Base-by-base conservation (phyloP, 805 yeast genomes). In the Starmerella scarabaei region DNA sequence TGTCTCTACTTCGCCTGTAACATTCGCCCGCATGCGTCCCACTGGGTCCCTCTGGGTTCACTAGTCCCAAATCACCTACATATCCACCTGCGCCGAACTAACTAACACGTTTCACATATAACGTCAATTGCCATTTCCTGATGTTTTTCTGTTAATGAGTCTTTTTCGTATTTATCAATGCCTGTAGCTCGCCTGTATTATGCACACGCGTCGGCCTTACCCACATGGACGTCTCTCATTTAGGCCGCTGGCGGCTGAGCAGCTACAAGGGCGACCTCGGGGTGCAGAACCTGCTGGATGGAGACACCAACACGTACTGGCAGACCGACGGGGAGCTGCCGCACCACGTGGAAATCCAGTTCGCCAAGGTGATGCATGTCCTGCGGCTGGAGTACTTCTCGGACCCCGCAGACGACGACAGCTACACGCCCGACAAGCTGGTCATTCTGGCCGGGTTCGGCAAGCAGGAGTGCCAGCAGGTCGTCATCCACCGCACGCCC, bases 301-400 rank as follows among this genome's bases (percentile, higher is more conserved):
- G 57, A 32, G 85, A 79, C 50, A 80, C 88, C 0, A 66, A 69
- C 21, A 62, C 75, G 1, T 88, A 67, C 57, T 91, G 99, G 99
- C 98, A 91, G 59, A 79, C 93, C 33, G 98, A 91, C 55, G 98
- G 96, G 0, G 67, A 71, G 11, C 83, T 79, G 51, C 98, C 97
- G 0, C 99, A 91, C 60, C 66, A 63, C 21, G 64, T 91, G 5
- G 80, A 80, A 35, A 71, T 84, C 2, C 85, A 75, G 53, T 91
- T 91, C 58, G 68, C 85, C 23, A 85, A 80, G 53, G 68, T 73
- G 36, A 93, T 85, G 3, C 66, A 74, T 17, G 61, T 91, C 3
- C 73, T 77, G 37, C 59, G 81, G 38, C 60, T 91, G 1, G 74
- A 84, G 0, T 53, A 91, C 4, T 91, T 74, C 59, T 70, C 80